Base-by-base conservation (phyloP, 805 yeast species). In the Blastobotrys parvus region DNA sequence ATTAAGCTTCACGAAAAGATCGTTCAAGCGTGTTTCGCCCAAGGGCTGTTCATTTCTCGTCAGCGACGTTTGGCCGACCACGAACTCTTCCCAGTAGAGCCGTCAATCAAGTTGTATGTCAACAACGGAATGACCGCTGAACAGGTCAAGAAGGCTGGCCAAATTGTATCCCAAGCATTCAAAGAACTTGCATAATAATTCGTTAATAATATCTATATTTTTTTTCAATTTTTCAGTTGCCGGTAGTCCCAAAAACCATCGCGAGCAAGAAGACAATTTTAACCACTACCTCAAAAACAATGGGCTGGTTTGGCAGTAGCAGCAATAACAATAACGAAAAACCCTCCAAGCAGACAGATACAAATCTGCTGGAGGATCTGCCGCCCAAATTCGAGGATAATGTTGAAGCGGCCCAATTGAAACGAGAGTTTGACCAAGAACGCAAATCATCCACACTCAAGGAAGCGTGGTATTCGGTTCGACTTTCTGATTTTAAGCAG, bases 11-110 rank as follows among this genome's bases (percentile, higher is more conserved):
- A 90, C 44, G 94, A 85, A 61, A 65, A 64, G 41, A 73, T 89
- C 19, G 77, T 85, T 23, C 80, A 82, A 53, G 60, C 61, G 18
- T 67, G 77, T 7, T 68, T 83, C 43, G 55, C 58, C 8, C 61
- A 70, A 15, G 74, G 76, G 13, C 71, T 85, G 15, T 70, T 87
- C 47, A 70, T 89, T 38, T 70, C 78, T 32, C 77, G 95, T 55
- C 68, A 78, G 21, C 77, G 77, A 45, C 69, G 70, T 45, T 71
- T 87, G 10, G 67, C 80, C 43, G 79, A 75, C 51, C 94, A 81
- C 57, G 97, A 88, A 58, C 65, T 78, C 41, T 68, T 83, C 47
- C 87, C 92, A 7, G 62, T 79, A 35, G 70, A 75, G 39, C 86
- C 86, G 36, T 75, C 78, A 45, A 62, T 83, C 51, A 68, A 74